These are phyloP conservation scores for Neurospora sp. DNA, from an alignment of 495 filamentous ascomycete genomes.

Conservation along the genomic window DNA sequence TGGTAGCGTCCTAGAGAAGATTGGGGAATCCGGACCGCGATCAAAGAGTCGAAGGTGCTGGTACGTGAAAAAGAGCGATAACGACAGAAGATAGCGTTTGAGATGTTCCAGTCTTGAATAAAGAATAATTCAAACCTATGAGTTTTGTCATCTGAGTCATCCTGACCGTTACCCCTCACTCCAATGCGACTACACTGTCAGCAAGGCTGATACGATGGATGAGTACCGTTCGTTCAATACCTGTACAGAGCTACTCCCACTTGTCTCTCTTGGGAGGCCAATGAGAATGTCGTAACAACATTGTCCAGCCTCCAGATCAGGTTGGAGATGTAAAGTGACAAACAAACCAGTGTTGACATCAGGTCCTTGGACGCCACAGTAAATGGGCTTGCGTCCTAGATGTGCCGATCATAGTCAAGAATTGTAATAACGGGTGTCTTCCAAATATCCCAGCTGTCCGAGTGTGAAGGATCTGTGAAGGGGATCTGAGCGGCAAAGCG, in stretches of 20 bases:
- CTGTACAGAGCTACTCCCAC: background rate
- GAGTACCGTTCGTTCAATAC: background rate
- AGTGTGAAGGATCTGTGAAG: conserved; percentile 16
- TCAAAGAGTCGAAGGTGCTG: background rate
- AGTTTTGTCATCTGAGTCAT: background rate
- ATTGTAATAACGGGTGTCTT: conserved; percentile 11
- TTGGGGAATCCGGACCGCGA: background rate
- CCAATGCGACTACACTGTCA: background rate
- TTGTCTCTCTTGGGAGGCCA: background rate
- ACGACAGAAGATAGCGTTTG: background rate
- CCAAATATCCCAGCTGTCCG: conserved; percentile 19
- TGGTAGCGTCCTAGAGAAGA: background rate
- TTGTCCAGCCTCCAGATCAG: background rate
- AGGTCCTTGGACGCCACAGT: background rate
- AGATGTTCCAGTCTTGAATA: background rate
- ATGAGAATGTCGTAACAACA: background rate
- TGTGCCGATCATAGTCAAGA: background rate
- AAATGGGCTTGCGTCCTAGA: background rate
- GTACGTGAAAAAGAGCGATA: background rate
- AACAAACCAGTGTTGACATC: background rate
- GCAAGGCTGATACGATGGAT: background rate
- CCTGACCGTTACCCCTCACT: background rate
- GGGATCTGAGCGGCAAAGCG: conserved; percentile 18
- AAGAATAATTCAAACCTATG: background rate
- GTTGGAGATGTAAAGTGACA: background rate